Evolutionary conservation across 306 rosid genomes (phyloP).

Genomic region (Inga laurina): DNA sequence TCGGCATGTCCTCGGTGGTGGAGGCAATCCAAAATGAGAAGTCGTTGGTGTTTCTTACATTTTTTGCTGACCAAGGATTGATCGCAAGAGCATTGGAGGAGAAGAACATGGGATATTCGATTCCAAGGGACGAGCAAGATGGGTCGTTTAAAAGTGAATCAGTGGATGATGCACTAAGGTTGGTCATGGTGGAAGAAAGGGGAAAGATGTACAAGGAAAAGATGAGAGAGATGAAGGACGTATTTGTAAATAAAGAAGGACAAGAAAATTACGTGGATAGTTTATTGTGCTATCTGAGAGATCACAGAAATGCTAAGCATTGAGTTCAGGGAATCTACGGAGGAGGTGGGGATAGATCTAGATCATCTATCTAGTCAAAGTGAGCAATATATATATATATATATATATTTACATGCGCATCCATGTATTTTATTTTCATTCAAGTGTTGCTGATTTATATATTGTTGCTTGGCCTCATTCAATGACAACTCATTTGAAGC

Average conservation of each 20-base stretch:
- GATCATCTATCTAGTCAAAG: background rate
- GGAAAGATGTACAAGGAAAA: background rate
- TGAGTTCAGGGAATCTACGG: background rate
- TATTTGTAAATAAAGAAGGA: background rate
- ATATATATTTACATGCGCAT: too few relatives aligned
- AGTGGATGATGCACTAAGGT: background rate
- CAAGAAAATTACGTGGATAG: background rate
- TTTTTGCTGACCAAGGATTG: conserved; percentile 36
- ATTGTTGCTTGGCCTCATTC: too few relatives aligned
- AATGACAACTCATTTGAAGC: too few relatives aligned
- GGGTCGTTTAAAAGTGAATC: background rate
- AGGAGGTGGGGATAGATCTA: background rate
- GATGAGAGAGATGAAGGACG: background rate
- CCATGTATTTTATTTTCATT: too few relatives aligned
- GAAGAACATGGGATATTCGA: conserved; percentile 1
- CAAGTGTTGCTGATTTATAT: too few relatives aligned
- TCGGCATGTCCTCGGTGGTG: background rate
- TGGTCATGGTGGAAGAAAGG: background rate
- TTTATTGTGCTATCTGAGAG: background rate
- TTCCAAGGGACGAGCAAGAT: background rate
- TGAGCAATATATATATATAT: too few relatives aligned
- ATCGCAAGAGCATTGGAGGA: conserved; percentile 31
- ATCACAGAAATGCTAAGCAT: background rate
- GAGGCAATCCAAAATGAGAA: background rate
- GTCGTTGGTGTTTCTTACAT: conserved; percentile 4